A percentile compares a stretch with the other conserved stretches of the same genome.
Evolutionary conservation across 106 monocot genomes (phyloP).

Genomic region (Dendrobium officinale): DNA sequence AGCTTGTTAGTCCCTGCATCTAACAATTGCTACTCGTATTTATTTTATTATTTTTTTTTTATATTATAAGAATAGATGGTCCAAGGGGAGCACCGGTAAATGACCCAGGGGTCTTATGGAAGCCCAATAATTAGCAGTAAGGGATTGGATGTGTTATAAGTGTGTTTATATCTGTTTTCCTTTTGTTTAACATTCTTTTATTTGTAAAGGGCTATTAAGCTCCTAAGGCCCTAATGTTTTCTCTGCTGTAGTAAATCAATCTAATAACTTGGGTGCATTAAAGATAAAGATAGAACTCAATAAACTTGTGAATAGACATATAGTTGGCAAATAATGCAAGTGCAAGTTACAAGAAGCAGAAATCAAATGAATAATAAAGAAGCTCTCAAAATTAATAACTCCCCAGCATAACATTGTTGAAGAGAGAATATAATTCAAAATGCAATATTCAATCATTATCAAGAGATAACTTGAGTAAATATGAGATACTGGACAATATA

Average conservation of each 20-base stretch:
- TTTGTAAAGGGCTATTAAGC: no score
- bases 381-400: not conserved
- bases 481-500: not conserved
- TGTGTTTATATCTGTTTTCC: no score
- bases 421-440: not conserved
- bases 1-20: no score
- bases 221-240: not conserved
- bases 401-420: not conserved
- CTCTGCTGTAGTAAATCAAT: not conserved
- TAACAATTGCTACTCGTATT: no score
- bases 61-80: no score
- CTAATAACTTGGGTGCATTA: not conserved
- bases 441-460: not conserved
- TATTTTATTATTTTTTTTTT: no score
- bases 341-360: not conserved
- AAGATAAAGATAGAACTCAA: not conserved
- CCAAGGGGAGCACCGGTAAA: no score
- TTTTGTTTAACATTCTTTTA: no score
- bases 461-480: not conserved
- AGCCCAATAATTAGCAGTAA: no score
- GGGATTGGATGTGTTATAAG: no score
- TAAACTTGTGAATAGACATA: not conserved
- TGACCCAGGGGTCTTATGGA: no score
- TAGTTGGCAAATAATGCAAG: not conserved
- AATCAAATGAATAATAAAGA: not conserved